These are phyloP conservation scores for Mitragyna speciosa DNA, from an alignment of 257 asterid genomes.

Conservation along the genomic window DNA sequence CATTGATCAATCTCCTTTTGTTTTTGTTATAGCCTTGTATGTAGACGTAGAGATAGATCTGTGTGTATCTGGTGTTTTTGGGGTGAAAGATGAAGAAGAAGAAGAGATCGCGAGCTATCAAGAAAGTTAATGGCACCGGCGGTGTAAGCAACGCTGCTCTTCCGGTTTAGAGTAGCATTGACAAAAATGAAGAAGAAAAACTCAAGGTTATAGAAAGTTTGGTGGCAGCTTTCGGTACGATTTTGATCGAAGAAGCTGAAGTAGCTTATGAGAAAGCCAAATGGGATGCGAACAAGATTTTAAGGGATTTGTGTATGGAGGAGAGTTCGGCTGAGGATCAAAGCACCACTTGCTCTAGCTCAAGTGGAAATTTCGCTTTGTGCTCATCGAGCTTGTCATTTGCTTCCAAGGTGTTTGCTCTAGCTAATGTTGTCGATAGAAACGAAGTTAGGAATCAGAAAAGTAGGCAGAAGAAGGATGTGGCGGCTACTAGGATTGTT, in stretches of 20 bases:
- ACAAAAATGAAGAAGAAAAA: conserved; percentile 17
- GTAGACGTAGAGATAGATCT: not conserved
- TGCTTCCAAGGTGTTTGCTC: conserved; percentile 35
- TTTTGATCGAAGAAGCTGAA: conserved; percentile 54
- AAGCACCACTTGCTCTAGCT: conserved; percentile 64
- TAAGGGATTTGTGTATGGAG: conserved; percentile 24
- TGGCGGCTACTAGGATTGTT: conserved; percentile 80
- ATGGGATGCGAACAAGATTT: conserved; percentile 40
- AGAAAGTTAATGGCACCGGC: conserved; percentile 20
- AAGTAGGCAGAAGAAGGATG: conserved; percentile 53
- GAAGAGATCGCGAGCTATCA: conserved; percentile 52
- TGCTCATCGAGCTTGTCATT: conserved; percentile 18
- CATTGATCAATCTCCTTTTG: not conserved
- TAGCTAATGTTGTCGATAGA: conserved; percentile 25
- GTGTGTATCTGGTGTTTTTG: not conserved
- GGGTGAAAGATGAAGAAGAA: conserved; percentile 43
- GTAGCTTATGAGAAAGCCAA: conserved; percentile 48
- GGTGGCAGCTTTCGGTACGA: conserved; percentile 45
- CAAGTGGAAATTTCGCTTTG: conserved; percentile 59
- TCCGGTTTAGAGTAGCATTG: not conserved
- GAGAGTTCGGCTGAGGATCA: conserved; percentile 55
- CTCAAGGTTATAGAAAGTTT: conserved; percentile 29
- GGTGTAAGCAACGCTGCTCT: conserved; percentile 11
- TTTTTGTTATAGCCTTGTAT: not conserved
- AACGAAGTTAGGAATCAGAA: conserved; percentile 42